A percentile compares a stretch with the other conserved stretches of the same genome.
Conservation (phyloP, 2,329 filamentous ascomycete species). For the Fusarium albidum region DNA sequence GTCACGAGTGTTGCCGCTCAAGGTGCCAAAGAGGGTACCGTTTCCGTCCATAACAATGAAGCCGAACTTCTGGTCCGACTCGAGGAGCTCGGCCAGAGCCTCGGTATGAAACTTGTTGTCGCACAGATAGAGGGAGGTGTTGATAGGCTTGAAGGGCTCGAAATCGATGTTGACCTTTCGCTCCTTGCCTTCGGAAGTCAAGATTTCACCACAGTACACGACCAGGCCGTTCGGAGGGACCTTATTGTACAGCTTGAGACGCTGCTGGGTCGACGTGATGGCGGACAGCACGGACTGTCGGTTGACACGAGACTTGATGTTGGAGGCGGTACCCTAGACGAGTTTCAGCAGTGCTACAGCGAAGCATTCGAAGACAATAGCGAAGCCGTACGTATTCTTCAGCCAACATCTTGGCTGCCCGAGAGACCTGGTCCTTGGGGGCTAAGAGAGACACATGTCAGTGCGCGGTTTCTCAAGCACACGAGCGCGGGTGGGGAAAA, state of each 20-base stretch:
- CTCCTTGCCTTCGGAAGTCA: conserved; percentile 98
- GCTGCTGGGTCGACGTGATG: conserved; percentile 98
- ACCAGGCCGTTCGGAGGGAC: conserved; percentile 97
- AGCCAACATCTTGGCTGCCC: conserved; percentile 98
- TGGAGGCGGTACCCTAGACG: conserved; percentile 88
- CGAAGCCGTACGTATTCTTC: conserved; percentile 87
- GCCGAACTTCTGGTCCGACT: conserved; percentile 98
- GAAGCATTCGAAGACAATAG: not conserved
- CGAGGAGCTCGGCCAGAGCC: conserved; percentile 93
- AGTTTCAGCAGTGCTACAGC: conserved; percentile 29
- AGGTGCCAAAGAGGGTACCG: conserved; percentile 93
- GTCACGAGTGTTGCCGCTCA: conserved; percentile 97
- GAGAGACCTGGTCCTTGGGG: conserved; percentile 97
- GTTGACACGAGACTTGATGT: conserved; percentile 99
- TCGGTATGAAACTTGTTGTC: conserved; percentile 99
- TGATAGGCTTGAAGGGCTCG: conserved; percentile 99
- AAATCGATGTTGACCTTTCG: conserved; percentile 99
- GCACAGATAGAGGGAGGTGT: conserved; percentile 98
- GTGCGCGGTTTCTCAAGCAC: conserved; percentile 34
- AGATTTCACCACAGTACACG: conserved; percentile 99
- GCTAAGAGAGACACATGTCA: conserved; percentile 59
- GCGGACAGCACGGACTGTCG: conserved; percentile 96
- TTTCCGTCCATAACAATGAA: conserved; percentile 99
- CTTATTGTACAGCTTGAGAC: conserved; percentile 98
- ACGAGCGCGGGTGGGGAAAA: not conserved